Conservation (phyloP, 352 stramenopile species). For the Pilasporangium apinafurcum region DNA sequence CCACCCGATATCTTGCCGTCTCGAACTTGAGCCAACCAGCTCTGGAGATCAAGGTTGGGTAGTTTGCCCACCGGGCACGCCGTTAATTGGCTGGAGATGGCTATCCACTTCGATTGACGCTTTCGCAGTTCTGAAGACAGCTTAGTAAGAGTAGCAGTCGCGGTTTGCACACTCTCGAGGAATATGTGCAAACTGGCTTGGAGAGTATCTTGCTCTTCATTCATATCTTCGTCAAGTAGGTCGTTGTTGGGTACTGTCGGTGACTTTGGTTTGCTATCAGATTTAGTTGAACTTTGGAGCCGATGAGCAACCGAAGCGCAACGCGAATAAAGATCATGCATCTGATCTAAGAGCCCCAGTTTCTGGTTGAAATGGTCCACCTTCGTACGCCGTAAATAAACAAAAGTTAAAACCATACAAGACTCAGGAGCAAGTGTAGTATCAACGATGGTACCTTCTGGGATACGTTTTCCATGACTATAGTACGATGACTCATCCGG, state of each 20-base stretch:
- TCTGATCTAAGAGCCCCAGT: constrained; percentile 39
- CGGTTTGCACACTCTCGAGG: constrained; percentile 11
- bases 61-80: constrained; percentile 44
- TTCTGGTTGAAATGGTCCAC: constrained; percentile 50
- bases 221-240: background rate
- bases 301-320: constrained; percentile 27
- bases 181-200: constrained; percentile 7
- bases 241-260: background rate
- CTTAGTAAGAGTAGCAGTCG: constrained; percentile 11
- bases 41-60: constrained; percentile 56
- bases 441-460: constrained; percentile 52
- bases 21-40: constrained; percentile 66
- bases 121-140: constrained; percentile 21
- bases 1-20: constrained; percentile 76
- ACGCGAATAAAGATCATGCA: constrained; percentile 39
- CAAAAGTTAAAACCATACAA: background rate
- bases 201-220: constrained; percentile 6
- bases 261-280: background rate
- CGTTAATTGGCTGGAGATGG: constrained; percentile 59
- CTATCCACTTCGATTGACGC: constrained; percentile 60
- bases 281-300: constrained; percentile 9
- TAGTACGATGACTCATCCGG: constrained; percentile 38
- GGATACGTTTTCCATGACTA: constrained; percentile 42
- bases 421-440: too few relatives aligned
- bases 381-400: too few relatives aligned